Evolutionary conservation across 2,329 filamentous ascomycete genomes (phyloP), one percentile per base, ranked within the genome.

Genomic region (Rutstroemia sp.): DNA sequence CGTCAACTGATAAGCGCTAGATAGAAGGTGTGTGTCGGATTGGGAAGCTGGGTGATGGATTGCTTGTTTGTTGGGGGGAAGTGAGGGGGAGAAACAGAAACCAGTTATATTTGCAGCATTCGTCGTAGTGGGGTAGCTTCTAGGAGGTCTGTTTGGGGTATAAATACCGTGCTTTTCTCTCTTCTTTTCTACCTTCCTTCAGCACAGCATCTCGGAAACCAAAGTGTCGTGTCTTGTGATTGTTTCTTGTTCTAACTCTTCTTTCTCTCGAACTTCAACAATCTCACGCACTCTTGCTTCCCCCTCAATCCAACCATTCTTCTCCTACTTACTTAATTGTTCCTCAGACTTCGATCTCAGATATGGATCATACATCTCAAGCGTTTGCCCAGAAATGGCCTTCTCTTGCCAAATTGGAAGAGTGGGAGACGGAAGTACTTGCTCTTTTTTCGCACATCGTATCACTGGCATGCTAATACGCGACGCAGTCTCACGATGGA

Each of bases 401-500:
- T 25, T 14, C 51, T 8, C 27, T 47, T 12, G 18, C 41, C 16
- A 47, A 39, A 10, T 14, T 30, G 7, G 46, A 23, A 4, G 16
- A 38, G 7, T 21, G 23, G 14, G 51, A 42, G 14, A 16, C 34
- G 8, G 51, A 53, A 25, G 51, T 53, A 47, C 9, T 53, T 21
- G 8, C 2, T 53, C 5, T n/a, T 16, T 19, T 10, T 48, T 18
- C n/a, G n/a, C n/a, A n/a, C n/a, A n/a, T n/a, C n/a, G n/a, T n/a
- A n/a, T n/a, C n/a, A n/a, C n/a, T n/a, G n/a, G n/a, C n/a, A n/a
- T n/a, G n/a, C n/a, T n/a, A n/a, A n/a, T n/a, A n/a, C n/a, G n/a
- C n/a, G n/a, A n/a, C n/a, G 5, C 4, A 77, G 74, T 80, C 77
- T 53, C 80, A 88, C 61, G 86, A 89, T 67, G 86, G 86, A 23